Conservation (phyloP, 2,329 filamentous ascomycete genomes). For the Escovopsis weberi region DNA sequence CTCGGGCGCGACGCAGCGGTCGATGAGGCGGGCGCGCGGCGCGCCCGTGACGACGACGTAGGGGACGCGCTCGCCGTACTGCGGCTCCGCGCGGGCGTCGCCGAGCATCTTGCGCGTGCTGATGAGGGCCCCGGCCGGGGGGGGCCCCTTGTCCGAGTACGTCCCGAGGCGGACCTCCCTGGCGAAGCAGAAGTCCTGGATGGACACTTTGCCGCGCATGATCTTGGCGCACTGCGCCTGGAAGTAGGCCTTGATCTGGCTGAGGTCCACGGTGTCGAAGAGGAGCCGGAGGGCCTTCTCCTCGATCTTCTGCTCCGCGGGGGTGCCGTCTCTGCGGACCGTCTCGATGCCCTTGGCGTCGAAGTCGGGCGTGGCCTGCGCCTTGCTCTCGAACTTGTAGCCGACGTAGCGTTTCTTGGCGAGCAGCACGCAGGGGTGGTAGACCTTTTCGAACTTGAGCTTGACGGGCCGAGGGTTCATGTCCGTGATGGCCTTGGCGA, state of each 20-base stretch:
- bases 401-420: slow-evolving; percentile 98
- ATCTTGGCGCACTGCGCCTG: slow-evolving; percentile 84
- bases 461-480: slow-evolving; percentile 87
- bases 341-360: slow-evolving; percentile 99
- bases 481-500: slow-evolving; percentile 71
- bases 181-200: slow-evolving; percentile 94
- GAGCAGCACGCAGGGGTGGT: slow-evolving; percentile 83
- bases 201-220: slow-evolving; percentile 71
- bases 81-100: slow-evolving; percentile 76
- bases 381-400: slow-evolving; percentile 78
- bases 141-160: slow-evolving; percentile 61
- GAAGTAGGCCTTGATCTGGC: slow-evolving; percentile 79
- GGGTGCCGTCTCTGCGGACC: slow-evolving; percentile 84
- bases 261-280: slow-evolving; percentile 81
- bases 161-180: slow-evolving; percentile 81
- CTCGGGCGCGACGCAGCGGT: slow-evolving; percentile 82
- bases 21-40: slow-evolving; percentile 70
- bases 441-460: slow-evolving; percentile 97
- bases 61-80: slow-evolving; percentile 88
- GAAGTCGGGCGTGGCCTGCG: slow-evolving; percentile 70
- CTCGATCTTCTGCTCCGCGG: slow-evolving; percentile 91
- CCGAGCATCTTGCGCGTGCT: slow-evolving; percentile 74
- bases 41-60: slow-evolving; percentile 87
- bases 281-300: slow-evolving; percentile 80
- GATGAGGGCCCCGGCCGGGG: slow-evolving; percentile 79